Percentiles rank a stretch among this genome's conserved stretches.
Evolutionary conservation across 495 filamentous ascomycete genomes (phyloP).

Genomic region (Oleoguttula mirabilis): DNA sequence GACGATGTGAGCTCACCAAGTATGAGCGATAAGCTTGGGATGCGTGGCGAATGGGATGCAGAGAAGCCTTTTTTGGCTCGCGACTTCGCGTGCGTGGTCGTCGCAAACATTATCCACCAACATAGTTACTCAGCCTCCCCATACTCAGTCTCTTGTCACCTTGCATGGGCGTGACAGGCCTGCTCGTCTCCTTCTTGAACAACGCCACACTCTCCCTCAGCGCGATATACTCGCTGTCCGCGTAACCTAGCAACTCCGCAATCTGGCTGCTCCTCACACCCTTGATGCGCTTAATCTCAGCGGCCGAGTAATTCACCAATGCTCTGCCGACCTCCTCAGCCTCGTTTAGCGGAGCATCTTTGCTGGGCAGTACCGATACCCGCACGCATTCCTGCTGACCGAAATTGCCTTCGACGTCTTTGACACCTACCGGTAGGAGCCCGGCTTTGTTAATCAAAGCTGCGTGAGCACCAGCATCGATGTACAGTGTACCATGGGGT

Average conservation of each 20-base stretch:
- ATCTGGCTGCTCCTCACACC: conserved; percentile 76
- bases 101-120: no score
- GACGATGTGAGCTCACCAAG: no score
- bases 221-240: conserved; percentile 90
- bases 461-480: conserved; percentile 73
- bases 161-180: conserved; percentile 27
- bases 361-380: conserved; percentile 51
- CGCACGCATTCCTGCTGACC: conserved; percentile 85
- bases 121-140: conserved; percentile 16
- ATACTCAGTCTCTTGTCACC: conserved; percentile 11
- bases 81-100: no score
- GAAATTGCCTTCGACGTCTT: conserved; percentile 78
- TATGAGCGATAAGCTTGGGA: no score
- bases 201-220: conserved; percentile 79
- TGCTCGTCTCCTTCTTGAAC: conserved; percentile 34
- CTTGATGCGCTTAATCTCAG: conserved; percentile 72
- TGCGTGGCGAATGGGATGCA: no score
- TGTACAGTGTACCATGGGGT: conserved; percentile 81
- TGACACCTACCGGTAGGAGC: conserved; percentile 82
- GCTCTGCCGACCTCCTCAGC: conserved; percentile 90
- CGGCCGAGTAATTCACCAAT: conserved; percentile 83
- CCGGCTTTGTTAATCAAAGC: conserved; percentile 73
- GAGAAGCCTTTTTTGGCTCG: no score
- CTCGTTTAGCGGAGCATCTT: conserved; percentile 40
- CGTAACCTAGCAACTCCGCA: conserved; percentile 65